Evolutionary conservation across 2,329 filamentous ascomycete species (phyloP), one percentile per base, ranked within the genome.

Genomic region (Neonectria ditissima): DNA sequence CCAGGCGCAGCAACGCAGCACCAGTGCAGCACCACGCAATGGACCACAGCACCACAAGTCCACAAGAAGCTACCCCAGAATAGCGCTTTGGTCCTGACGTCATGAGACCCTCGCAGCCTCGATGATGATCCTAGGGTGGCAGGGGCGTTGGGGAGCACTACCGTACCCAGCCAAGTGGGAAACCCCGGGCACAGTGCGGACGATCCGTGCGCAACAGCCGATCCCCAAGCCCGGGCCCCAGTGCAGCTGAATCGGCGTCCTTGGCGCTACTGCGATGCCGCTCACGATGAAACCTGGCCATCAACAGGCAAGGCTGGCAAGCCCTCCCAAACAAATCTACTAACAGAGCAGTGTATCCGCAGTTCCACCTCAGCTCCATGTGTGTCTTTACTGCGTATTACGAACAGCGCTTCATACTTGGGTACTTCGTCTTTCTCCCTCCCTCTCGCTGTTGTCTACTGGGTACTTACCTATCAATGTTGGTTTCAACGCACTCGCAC

Each of bases 71-170:
- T 71, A 69, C 69, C 69, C 69, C 71, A 69, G 69, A 70, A 52
- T 64, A 60, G 62, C 63, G n/a, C 65, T 30, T 62, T 43, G 65
- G 3, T 65, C 50, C 59, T 73, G 71, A 73, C 71, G 70, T 73
- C 71, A 73, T 65, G 39, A 32, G 11, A 20, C 37, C 59, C 52
- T 57, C 57, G 62, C 9, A 16, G 30, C 57, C 54, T 59, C 57
- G 62, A 55, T 62, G 68, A 73, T 73, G 71, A 72, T 71, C 69
- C 68, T 58, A 69, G n/a, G 51, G 63, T 43, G 41, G 55, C 48
- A 63, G 56, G 45, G 61, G 56, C 69, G n/a, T 39, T 73, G 70
- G 58, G 32, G 32, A 26, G 34, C 34, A n/a, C 34, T 37, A 16
- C 34, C 34, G 34, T n/a, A 37, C 34, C 34, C 14, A 37, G 28